Conservation (phyloP, 805 yeast species). For the Lipomyces yamadae region DNA sequence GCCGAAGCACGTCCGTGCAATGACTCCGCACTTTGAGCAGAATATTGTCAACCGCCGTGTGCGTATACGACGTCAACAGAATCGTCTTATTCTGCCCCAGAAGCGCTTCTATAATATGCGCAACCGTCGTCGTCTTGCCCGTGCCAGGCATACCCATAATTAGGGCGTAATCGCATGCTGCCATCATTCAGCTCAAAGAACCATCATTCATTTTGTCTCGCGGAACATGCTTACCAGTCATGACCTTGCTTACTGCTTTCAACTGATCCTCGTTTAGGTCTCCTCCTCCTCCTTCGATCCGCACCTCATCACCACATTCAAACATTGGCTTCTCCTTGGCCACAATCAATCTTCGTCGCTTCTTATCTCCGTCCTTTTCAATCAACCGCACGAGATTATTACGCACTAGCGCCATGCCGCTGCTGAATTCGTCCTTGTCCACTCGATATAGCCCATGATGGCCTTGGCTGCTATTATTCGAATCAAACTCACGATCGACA, state of each 20-base stretch:
- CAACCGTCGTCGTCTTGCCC: constrained; percentile 90
- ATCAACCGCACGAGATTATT: constrained; percentile 75
- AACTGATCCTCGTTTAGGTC: constrained; percentile 73
- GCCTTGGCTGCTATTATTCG: not conserved
- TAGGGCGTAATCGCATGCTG: constrained; percentile 65
- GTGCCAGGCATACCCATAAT: constrained; percentile 98
- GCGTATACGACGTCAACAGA: constrained; percentile 83
- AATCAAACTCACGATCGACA: constrained; percentile 57
- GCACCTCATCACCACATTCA: not conserved
- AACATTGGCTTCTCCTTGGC: constrained; percentile 58
- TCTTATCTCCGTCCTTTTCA: constrained; percentile 53
- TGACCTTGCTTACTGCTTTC: constrained; percentile 66
- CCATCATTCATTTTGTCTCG: not conserved
- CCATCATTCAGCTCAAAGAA: not conserved
- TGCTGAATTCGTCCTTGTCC: constrained; percentile 78
- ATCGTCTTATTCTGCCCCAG: constrained; percentile 68
- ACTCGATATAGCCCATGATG: constrained; percentile 56
- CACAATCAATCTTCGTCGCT: constrained; percentile 56
- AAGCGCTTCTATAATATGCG: constrained; percentile 67
- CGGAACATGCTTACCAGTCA: constrained; percentile 54
- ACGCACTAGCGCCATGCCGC: constrained; percentile 76
- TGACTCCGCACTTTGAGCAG: constrained; percentile 61
- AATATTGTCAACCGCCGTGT: constrained; percentile 95
- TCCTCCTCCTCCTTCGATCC: constrained; percentile 11
- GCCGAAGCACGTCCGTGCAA: constrained; percentile 60